phyloP scores from a whole-genome alignment of 2,329 filamentous ascomycete genomes.

The Myotisia sp. region DNA sequence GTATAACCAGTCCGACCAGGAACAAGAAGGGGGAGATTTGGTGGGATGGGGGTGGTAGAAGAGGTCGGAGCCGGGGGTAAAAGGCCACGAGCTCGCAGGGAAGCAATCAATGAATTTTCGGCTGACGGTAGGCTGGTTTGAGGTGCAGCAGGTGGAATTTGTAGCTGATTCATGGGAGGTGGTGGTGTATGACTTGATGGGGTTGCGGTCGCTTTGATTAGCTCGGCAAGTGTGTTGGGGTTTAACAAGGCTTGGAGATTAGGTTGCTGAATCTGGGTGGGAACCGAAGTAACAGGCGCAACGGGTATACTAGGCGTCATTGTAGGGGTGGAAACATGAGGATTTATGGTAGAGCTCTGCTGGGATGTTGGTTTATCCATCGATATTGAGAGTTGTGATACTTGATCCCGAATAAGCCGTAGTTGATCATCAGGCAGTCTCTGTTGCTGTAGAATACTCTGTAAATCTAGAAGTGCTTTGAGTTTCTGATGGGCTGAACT shows the following conservation, averaged over 20 bases:
- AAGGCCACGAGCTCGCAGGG: conserved; percentile 54
- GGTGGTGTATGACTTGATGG: conserved; percentile 28
- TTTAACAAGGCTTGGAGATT: conserved; percentile 25
- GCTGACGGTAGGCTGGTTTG: conserved; percentile 33
- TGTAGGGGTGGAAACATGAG: conserved; percentile 15
- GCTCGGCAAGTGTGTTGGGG: conserved; percentile 29
- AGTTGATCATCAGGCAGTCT: conserved; percentile 68
- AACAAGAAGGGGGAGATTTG: conserved; percentile 30
- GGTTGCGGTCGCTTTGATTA: conserved; percentile 31
- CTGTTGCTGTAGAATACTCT: conserved; percentile 63
- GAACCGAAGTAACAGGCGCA: conserved; percentile 5
- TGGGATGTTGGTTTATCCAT: conserved; percentile 4
- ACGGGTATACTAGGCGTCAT: conserved; percentile 8
- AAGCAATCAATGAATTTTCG: conserved; percentile 50
- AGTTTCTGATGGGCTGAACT: conserved; percentile 61
- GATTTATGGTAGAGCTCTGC: conserved; percentile 7
- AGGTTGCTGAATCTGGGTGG: conserved; percentile 16
- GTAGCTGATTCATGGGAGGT: conserved; percentile 38
- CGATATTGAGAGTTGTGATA: conserved; percentile 49
- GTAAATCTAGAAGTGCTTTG: conserved; percentile 72
- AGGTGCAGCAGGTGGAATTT: conserved; percentile 42
- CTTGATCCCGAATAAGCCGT: conserved; percentile 69
- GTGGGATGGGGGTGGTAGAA: conserved; percentile 27
- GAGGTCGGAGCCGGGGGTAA: conserved; percentile 37
- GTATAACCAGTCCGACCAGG: conserved; percentile 25